phyloP scores from a whole-genome alignment of 2,329 filamentous ascomycete genomes.

The Sporothrix globosa region DNA sequence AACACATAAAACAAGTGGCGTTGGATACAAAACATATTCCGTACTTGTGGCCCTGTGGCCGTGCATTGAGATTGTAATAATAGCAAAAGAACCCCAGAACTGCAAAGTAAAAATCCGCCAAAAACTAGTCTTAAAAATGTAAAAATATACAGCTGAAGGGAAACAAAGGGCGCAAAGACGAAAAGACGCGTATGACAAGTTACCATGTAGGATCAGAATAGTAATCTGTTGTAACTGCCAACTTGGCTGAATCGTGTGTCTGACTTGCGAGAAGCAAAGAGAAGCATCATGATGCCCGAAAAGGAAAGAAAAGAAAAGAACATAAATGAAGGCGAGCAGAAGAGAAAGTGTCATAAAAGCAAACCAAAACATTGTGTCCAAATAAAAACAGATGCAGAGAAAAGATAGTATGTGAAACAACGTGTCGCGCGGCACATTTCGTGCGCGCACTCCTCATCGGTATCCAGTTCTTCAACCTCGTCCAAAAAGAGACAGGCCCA shows the following conservation, averaged over 20 bases:
- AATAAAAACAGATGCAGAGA: background rate
- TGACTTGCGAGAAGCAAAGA: background rate
- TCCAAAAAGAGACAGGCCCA: constrained; percentile 13
- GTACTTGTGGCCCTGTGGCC: background rate
- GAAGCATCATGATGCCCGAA: constrained; percentile 3
- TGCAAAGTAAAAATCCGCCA: background rate
- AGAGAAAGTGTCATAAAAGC: background rate
- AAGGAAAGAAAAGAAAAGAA: constrained; percentile 1
- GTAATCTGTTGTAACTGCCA: background rate
- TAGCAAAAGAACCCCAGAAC: too few relatives aligned
- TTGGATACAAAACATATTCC: background rate
- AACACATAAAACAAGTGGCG: background rate
- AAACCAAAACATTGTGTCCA: background rate
- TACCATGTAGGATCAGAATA: background rate
- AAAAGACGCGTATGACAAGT: background rate
- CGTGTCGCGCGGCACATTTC: background rate
- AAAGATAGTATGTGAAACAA: background rate
- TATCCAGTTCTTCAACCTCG: background rate
- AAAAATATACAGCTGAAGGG: background rate
- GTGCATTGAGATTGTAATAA: background rate
- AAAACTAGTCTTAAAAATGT: background rate
- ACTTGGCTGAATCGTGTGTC: background rate
- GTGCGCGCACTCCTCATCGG: background rate
- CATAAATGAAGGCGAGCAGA: background rate
- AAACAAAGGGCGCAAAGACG: background rate